These are phyloP conservation scores for Ochetophila trinervis DNA, from an alignment of 306 rosid genomes.

Conservation along the genomic window DNA sequence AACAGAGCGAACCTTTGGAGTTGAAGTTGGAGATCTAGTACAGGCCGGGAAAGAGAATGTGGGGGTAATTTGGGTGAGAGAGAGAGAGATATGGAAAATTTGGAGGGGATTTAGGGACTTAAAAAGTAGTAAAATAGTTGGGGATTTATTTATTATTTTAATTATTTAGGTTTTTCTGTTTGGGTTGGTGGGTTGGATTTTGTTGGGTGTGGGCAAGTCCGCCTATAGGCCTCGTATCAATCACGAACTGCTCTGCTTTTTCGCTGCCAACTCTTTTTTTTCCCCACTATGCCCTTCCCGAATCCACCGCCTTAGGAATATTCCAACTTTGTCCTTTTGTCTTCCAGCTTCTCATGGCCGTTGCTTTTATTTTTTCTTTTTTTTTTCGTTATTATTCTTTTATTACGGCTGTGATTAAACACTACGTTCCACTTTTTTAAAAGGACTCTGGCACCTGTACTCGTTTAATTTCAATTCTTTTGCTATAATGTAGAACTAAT, in stretches of 20 bases:
- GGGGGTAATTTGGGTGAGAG: not conserved
- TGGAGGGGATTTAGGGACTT: not conserved
- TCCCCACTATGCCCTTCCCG: not conserved
- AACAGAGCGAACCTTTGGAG: conserved; percentile 11
- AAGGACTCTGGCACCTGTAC: too few species aligned
- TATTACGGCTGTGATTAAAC: conserved; percentile 21
- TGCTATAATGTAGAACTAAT: too few species aligned
- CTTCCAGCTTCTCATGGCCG: not conserved
- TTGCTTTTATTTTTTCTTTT: not conserved
- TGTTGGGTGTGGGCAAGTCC: conserved; percentile 30
- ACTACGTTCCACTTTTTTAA: too few species aligned
- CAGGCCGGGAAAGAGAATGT: not conserved
- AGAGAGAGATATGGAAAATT: not conserved
- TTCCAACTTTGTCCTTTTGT: conserved; percentile 9
- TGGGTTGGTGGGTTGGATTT: not conserved
- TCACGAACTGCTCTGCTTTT: not conserved
- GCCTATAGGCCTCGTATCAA: conserved; percentile 27
- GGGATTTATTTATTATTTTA: too few species aligned
- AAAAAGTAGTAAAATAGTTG: too few species aligned
- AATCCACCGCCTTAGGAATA: not conserved
- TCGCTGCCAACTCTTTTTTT: not conserved
- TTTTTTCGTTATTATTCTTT: too few species aligned
- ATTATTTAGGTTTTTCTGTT: conserved; percentile 2
- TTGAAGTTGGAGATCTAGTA: not conserved
- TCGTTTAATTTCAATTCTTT: too few species aligned